Conservation (phyloP, 352 stramenopile species). For the Peronospora tabacina region DNA sequence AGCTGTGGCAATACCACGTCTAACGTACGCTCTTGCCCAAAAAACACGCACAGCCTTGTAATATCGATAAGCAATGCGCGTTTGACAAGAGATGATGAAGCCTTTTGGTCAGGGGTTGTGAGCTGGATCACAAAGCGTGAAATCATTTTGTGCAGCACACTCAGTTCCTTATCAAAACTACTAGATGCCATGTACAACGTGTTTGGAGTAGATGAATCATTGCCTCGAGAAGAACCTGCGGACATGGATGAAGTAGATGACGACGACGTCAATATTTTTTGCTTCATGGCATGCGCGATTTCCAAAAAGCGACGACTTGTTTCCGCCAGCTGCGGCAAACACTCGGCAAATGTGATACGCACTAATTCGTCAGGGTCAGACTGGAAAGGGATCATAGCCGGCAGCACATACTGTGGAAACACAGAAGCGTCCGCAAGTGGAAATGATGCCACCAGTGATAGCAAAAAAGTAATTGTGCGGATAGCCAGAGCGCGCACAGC, state of each 20-base stretch:
- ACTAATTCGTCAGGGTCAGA: slow-evolving; percentile 90
- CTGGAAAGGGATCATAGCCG: slow-evolving; percentile 82
- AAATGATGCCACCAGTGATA: slow-evolving; percentile 88
- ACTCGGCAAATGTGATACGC: slow-evolving; percentile 92
- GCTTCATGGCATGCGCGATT: slow-evolving; percentile 85
- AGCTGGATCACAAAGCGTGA: slow-evolving; percentile 92
- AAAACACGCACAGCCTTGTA: slow-evolving; percentile 94
- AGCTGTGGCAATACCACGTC: slow-evolving; percentile 94
- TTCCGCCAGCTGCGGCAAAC: slow-evolving; percentile 87
- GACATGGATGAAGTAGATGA: slow-evolving; percentile 31
- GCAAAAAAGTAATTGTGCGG: slow-evolving; percentile 83
- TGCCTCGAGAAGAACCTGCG: slow-evolving; percentile 32
- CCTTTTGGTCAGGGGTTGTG: slow-evolving; percentile 82
- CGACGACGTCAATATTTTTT: slow-evolving; percentile 45
- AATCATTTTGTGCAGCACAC: slow-evolving; percentile 89
- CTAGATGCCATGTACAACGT: slow-evolving; percentile 58
- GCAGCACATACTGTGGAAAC: slow-evolving; percentile 96
- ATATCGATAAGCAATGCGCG: slow-evolving; percentile 91
- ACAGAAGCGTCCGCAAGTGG: slow-evolving; percentile 92
- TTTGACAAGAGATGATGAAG: slow-evolving; percentile 90
- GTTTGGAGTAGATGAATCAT: slow-evolving; percentile 23
- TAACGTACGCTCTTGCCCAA: slow-evolving; percentile 91
- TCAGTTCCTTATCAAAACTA: slow-evolving; percentile 91
- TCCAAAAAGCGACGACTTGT: slow-evolving; percentile 92
- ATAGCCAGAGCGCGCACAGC: slow-evolving; percentile 88